Evolutionary conservation across 257 asterid genomes (phyloP), one percentile per base, ranked within the genome.

Genomic region (Paulownia fortunei): DNA sequence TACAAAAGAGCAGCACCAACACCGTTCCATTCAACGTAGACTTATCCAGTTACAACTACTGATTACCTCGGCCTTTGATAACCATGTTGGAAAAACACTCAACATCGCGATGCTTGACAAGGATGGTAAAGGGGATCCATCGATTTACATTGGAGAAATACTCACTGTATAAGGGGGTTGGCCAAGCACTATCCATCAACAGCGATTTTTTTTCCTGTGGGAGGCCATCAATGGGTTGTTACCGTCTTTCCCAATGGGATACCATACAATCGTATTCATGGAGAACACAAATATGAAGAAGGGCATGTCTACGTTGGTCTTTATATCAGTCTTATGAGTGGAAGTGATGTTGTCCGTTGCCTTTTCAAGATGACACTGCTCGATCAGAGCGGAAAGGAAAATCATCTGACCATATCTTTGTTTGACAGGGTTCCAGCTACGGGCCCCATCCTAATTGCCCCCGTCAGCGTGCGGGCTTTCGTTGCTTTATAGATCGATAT

Each of bases 111-210:
- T n/a, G n/a, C n/a, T 39, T 39, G 5, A 39, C 5, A 39, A 39
- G 30, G 26, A 34, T 64, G 5, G 71, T 36, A 24, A 47, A 46
- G 58, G 74, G 74, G 13, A 16, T 24, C 23, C 74, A 69, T 8
- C 44, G 41, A 69, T 24, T 69, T 8, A 69, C 74, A 47, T 13
- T 46, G 41, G 74, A 69, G 60, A 69, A 69, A 23, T 69, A 44
- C 61, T 69, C 61, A 24, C 12, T 69, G 42, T 46, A 41, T 13
- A 44, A 23, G 26, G 60, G 44, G 0, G 0, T 47, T 15, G 41
- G 37, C 36, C 2, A 3, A 0, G 60, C 23, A 47, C 2, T 46
- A 1, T 5, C 4, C 3, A 6, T 69, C 9, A 1, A 7, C 37
- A 47, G 74, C 42, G 23, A 23, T 47, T 1, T 13, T 44, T 69